These are phyloP conservation scores for Choricystis sp. DNA, from an alignment of 139 green algal species.

Conservation along the genomic window DNA sequence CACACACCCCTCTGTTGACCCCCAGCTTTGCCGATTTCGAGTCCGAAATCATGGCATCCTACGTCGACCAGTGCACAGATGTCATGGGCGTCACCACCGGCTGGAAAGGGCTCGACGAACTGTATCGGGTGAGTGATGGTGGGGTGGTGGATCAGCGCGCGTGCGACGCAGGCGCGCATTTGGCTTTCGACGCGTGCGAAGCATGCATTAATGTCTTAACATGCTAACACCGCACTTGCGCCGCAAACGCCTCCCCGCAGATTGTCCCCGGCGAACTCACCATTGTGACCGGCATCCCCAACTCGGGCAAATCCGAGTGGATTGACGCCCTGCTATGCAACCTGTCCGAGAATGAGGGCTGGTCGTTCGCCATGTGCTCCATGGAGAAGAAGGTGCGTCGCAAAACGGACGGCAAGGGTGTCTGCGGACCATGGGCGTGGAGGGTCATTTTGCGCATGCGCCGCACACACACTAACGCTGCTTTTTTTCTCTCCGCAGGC, in stretches of 20 bases:
- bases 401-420: background rate
- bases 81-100: constrained; percentile 52
- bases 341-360: constrained; percentile 56
- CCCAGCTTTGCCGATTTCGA: constrained; percentile 34
- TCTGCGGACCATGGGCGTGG: background rate
- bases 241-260: constrained; percentile 8
- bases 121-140: constrained; percentile 43
- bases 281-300: constrained; percentile 87
- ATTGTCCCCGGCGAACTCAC: constrained; percentile 83
- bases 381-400: constrained; percentile 64
- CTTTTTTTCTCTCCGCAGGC: constrained; percentile 8
- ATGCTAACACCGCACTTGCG: background rate
- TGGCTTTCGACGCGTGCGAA: too few relatives aligned
- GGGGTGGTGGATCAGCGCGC: too few relatives aligned
- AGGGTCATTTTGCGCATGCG: background rate
- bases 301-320: constrained; percentile 93
- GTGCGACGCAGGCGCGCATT: too few relatives aligned
- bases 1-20: too few relatives aligned
- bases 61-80: constrained; percentile 21
- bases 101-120: constrained; percentile 57
- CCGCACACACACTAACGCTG: background rate
- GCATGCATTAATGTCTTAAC: too few relatives aligned
- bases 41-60: constrained; percentile 50
- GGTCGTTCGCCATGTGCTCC: constrained; percentile 75
- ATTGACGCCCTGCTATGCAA: constrained; percentile 87